Evolutionary conservation across 441 rosid species (phyloP).

Genomic region (Eutrema salsugineum): DNA sequence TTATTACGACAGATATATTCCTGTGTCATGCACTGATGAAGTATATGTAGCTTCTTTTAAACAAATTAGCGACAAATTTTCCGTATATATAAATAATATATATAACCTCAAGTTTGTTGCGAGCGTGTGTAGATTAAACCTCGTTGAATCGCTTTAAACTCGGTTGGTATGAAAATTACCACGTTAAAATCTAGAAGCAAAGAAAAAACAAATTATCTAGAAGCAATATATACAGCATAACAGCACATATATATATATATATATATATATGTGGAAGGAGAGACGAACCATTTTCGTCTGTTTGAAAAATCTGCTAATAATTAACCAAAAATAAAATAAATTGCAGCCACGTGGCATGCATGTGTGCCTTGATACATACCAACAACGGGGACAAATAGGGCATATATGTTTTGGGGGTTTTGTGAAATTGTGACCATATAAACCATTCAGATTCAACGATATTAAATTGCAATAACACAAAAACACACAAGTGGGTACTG

Average conservation of each 20-base stretch:
- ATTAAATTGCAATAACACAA: slow-evolving; percentile 17
- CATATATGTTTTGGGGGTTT: slow-evolving; percentile 27
- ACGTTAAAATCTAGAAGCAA: background rate
- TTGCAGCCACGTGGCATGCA: slow-evolving; percentile 11
- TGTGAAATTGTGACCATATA: slow-evolving; percentile 30
- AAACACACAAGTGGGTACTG: slow-evolving; percentile 30
- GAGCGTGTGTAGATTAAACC: background rate
- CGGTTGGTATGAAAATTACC: background rate
- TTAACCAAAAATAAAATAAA: background rate
- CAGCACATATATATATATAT: too few species aligned
- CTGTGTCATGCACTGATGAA: background rate
- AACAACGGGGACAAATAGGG: slow-evolving; percentile 33
- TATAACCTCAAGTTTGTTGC: background rate
- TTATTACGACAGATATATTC: background rate
- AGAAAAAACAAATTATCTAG: background rate
- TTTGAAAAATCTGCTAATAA: background rate
- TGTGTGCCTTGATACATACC: slow-evolving; percentile 15
- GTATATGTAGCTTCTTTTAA: background rate
- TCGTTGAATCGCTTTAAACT: background rate
- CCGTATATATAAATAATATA: background rate
- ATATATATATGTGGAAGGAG: background rate
- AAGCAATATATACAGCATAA: too few species aligned
- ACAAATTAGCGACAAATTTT: background rate
- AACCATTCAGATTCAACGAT: slow-evolving; percentile 15
- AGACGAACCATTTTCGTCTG: background rate